These are phyloP conservation scores for Dactylella cylindrospora DNA, from an alignment of 2,329 filamentous ascomycete species.

Conservation along the genomic window DNA sequence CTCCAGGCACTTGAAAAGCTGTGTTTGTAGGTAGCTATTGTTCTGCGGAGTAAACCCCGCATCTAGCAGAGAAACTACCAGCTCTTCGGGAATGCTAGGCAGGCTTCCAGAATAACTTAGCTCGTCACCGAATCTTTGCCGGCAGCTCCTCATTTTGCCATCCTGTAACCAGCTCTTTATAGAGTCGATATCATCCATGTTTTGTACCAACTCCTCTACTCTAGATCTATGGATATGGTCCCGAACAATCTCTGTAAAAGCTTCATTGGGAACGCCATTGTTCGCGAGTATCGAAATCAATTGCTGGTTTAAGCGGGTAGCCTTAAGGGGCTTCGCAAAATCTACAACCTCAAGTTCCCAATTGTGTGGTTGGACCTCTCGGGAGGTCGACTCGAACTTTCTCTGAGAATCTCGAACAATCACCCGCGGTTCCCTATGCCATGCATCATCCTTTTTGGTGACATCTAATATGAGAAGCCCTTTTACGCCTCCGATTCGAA, in stretches of 20 bases:
- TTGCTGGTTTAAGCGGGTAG: conserved; percentile 65
- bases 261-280: conserved; percentile 56
- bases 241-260: conserved; percentile 58
- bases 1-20: too few species aligned
- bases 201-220: conserved; percentile 58
- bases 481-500: conserved; percentile 70
- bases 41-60: not conserved
- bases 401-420: conserved; percentile 59
- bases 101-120: not conserved
- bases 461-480: conserved; percentile 70
- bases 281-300: conserved; percentile 69
- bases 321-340: conserved; percentile 55
- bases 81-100: not conserved
- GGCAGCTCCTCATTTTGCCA: too few species aligned
- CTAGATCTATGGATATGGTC: conserved; percentile 58
- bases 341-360: conserved; percentile 64
- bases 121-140: too few species aligned
- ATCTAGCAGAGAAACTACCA: not conserved
- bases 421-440: conserved; percentile 49
- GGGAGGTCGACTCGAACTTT: conserved; percentile 64
- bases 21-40: not conserved
- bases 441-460: conserved; percentile 54
- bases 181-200: too few species aligned
- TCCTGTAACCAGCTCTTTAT: too few species aligned
- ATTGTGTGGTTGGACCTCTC: conserved; percentile 52